Evolutionary conservation across 192 early-diverging fungal species (phyloP).

Genomic region (Obelidium mucronatum): DNA sequence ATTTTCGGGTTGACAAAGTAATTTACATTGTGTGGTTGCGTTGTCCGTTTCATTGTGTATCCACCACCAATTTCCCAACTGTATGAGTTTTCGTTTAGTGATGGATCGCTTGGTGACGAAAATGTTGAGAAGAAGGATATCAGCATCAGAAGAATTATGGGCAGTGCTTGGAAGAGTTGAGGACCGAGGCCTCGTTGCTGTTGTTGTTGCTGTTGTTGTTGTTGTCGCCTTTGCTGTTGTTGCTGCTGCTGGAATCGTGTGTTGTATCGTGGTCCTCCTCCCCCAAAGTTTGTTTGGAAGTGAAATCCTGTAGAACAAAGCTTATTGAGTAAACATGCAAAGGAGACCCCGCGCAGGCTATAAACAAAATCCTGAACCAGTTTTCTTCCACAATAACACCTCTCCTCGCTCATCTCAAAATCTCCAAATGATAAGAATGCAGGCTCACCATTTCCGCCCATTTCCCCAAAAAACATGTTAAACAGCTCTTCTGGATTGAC

Average conservation of each 20-base stretch:
- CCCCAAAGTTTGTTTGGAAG: slow-evolving; percentile 41
- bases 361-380: too few relatives aligned
- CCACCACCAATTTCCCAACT: slow-evolving; percentile 62
- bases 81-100: slow-evolving; percentile 59
- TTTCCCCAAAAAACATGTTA: slow-evolving; percentile 93
- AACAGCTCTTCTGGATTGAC: slow-evolving; percentile 94
- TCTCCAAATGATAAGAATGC: slow-evolving; percentile 43
- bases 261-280: slow-evolving; percentile 66
- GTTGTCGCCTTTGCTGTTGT: slow-evolving; percentile 58
- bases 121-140: slow-evolving; percentile 71
- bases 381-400: too few relatives aligned
- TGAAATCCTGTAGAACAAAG: slow-evolving; percentile 22
- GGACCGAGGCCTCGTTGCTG: slow-evolving; percentile 28
- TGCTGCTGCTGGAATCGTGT: slow-evolving; percentile 51
- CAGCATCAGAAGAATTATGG: slow-evolving; percentile 77
- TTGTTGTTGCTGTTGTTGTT: slow-evolving; percentile 31
- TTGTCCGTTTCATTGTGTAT: slow-evolving; percentile 63
- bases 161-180: slow-evolving; percentile 72
- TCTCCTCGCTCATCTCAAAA: too few relatives aligned
- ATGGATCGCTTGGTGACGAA: slow-evolving; percentile 5
- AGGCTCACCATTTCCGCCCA: slow-evolving; percentile 45
- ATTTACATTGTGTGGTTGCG: slow-evolving; percentile 64
- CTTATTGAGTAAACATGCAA: slow-evolving; percentile 28
- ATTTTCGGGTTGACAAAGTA: slow-evolving; percentile 82
- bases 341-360: too few relatives aligned